Percentiles rank a stretch among this genome's conserved stretches.
Evolutionary conservation across 768 basidiomycete species (phyloP).

Genomic region (Auricularia heimuer): DNA sequence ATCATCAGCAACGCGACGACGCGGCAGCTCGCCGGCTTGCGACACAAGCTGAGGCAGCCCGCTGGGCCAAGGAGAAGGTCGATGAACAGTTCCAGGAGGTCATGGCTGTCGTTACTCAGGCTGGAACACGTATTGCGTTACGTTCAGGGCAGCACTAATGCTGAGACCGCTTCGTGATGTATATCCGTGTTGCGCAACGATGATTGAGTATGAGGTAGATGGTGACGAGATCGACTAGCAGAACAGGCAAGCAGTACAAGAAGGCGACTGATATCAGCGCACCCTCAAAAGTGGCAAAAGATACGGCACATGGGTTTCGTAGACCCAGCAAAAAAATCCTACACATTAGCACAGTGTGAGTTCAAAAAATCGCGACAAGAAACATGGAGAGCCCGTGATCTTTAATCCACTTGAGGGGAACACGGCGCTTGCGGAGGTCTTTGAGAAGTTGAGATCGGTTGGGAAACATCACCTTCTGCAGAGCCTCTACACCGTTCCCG

Average conservation of each 20-base stretch:
- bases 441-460: slow-evolving; percentile 51
- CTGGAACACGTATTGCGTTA: slow-evolving; percentile 47
- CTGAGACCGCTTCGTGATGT: neutral
- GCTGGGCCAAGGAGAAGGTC: neutral
- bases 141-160: neutral
- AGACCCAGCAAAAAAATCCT: neutral
- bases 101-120: slow-evolving; percentile 45
- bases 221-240: neutral
- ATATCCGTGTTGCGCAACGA: neutral
- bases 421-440: slow-evolving; percentile 33
- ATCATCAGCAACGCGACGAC: slow-evolving; percentile 39
- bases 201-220: neutral
- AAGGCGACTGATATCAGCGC: neutral
- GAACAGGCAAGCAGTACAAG: neutral
- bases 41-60: slow-evolving; percentile 28
- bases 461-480: slow-evolving; percentile 53
- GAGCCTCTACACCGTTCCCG: slow-evolving; percentile 48
- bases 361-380: neutral
- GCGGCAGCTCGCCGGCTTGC: slow-evolving; percentile 38
- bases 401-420: slow-evolving; percentile 1
- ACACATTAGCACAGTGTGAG: neutral
- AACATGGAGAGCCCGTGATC: slow-evolving; percentile 1
- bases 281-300: too few relatives aligned
- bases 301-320: too few relatives aligned
- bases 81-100: slow-evolving; percentile 40